A percentile compares a stretch with the other conserved stretches of the same genome.
Conservation (phyloP, 345 rosid species). For the Eucalyptus regnans region DNA sequence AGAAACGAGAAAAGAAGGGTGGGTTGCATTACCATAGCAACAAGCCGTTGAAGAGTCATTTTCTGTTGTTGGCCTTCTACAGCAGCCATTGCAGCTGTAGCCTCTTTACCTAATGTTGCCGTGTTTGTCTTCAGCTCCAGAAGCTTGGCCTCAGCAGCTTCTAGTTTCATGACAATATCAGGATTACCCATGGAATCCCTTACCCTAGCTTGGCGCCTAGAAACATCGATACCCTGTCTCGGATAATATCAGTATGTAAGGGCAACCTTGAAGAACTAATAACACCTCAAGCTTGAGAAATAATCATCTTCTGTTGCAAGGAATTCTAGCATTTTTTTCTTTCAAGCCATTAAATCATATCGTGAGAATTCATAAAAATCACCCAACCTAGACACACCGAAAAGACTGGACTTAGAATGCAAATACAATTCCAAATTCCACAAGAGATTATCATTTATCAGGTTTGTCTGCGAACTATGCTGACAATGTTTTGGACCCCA, state of each 20-base stretch:
- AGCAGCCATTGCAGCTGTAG: slow-evolving; percentile 81
- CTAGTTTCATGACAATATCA: slow-evolving; percentile 63
- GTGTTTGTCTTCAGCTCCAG: slow-evolving; percentile 74
- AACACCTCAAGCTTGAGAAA: neutral
- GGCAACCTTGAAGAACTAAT: neutral
- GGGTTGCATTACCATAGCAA: slow-evolving; percentile 54
- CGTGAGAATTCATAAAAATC: neutral
- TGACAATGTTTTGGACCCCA: neutral
- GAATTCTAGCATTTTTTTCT: neutral
- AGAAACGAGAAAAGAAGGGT: neutral
- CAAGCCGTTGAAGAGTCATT: slow-evolving; percentile 84
- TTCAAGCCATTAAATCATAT: neutral
- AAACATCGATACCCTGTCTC: slow-evolving; percentile 82
- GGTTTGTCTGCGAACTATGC: neutral
- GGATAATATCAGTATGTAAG: slow-evolving; percentile 5
- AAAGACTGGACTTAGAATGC: neutral
- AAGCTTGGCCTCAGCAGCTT: slow-evolving; percentile 76
- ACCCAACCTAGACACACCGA: neutral
- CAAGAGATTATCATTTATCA: neutral
- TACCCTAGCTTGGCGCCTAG: slow-evolving; percentile 74
- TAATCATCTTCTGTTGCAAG: neutral
- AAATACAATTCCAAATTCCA: neutral
- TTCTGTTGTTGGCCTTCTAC: slow-evolving; percentile 95
- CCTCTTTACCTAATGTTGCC: slow-evolving; percentile 79
- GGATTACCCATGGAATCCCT: slow-evolving; percentile 65